These are phyloP conservation scores for Roridomyces roridus DNA, from an alignment of 768 basidiomycete species.

Conservation along the genomic window DNA sequence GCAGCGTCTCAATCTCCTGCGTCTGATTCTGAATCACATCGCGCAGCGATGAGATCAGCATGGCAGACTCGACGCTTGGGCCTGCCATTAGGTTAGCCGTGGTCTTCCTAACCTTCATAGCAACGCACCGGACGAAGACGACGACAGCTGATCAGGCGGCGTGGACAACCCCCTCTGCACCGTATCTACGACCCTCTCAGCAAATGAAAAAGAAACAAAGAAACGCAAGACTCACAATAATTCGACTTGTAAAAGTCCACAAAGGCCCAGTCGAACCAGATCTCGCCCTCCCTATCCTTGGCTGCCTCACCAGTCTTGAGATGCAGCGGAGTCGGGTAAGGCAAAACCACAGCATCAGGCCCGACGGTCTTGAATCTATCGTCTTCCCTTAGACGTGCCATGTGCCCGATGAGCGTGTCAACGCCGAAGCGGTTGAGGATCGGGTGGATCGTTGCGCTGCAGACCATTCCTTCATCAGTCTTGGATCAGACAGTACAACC, in stretches of 20 bases:
- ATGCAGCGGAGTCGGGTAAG: conserved; percentile 48
- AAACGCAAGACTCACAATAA: conserved; percentile 68
- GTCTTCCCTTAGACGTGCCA: conserved; percentile 89
- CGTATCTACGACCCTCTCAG: conserved; percentile 75
- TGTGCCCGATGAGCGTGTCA: conserved; percentile 86
- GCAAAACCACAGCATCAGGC: conserved; percentile 80
- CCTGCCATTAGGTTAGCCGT: conserved; percentile 40
- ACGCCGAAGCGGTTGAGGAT: conserved; percentile 91
- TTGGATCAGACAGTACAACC: no score
- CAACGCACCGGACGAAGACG: conserved; percentile 59
- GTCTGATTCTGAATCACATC: conserved; percentile 84
- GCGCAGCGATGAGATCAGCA: conserved; percentile 83
- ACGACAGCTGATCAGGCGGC: conserved; percentile 68
- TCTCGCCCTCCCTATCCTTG: conserved; percentile 71
- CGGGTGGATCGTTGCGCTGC: conserved; percentile 83
- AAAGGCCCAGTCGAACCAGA: conserved; percentile 99
- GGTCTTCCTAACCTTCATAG: not conserved
- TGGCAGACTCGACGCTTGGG: conserved; percentile 76
- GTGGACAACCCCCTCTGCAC: conserved; percentile 75
- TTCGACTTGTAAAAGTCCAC: conserved; percentile 99
- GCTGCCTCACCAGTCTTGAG: conserved; percentile 38
- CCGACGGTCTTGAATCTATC: conserved; percentile 90
- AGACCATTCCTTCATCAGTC: no score
- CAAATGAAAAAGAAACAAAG: conserved; percentile 4
- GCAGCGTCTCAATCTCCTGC: conserved; percentile 76